Evolutionary conservation across 305 asterid species (phyloP), one percentile per base, ranked within the genome.

Genomic region (Caryopteris hybrid): DNA sequence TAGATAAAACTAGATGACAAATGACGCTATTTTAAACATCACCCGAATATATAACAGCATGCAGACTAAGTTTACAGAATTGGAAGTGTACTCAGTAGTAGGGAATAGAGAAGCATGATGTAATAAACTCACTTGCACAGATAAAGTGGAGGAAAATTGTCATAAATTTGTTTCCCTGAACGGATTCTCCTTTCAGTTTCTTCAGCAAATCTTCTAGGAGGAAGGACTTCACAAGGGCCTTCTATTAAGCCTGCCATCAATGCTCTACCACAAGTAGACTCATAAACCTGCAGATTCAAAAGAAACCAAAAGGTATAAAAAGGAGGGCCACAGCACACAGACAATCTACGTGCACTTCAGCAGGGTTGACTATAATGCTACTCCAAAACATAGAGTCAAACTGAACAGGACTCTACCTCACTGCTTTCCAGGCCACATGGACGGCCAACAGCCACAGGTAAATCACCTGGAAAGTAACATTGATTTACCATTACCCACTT

Each of bases 381-480:
- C 38, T 57, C 21, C 50, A 20, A 33, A 69, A 74, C 56, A 55
- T 45, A 48, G n/a, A n/a, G 43, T 43, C 56, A 64, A 54, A 58
- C n/a, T 9, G 21, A 61, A 68, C 23, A 46, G 54, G 34, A 43
- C 36, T 72, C 78, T 76, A 95, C 99, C 99, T 95, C 99, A 67
- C 76, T 84, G 84, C 83, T 85, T 70, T 88, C 97, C 72, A 90
- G 87, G 82, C 95, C 86, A 61, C 97, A 86, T 50, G 99, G 98
- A 66, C 95, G 96, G 55, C 96, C 98, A 70, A 91, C 92, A 72
- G 92, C 78, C 82, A 78, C 90, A 50, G 99, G 98, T 80, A 95
- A 89, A 78, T 95, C 99, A 65, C 83, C 78, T 52, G 99, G 92
- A 76, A 89, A 91, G 85, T 89, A 95, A 78, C 95, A 95, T 68